Base-by-base conservation (phyloP, 352 stramenopile genomes). In the Pythium aristosporum region DNA sequence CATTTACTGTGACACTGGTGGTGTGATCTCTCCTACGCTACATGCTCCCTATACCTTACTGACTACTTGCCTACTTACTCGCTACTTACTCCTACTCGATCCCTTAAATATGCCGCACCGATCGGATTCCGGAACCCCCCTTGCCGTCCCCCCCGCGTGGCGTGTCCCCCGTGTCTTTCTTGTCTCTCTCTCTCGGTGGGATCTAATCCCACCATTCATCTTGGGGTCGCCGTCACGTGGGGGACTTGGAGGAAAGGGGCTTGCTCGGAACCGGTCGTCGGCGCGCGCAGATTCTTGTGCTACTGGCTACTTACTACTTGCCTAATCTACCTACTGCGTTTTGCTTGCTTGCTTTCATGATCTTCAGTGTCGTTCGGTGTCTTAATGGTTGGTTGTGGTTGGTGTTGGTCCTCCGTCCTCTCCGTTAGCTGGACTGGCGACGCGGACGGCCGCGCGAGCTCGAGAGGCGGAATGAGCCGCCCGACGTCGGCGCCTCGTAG, bases 401-500 rank as follows among this genome's bases (percentile, higher is more conserved):
- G 34, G 34, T 39, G 34, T 12, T 39, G 34, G 34, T 39, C 11
- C 2, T 39, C 11, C 11, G 34, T 39, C 34, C 34, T 39, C 34
- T 39, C 34, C 7, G 7, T 59, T 71, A 71, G 43, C 41, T 63
- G 20, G 58, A 72, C 44, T 56, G 39, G 36, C 65, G 44, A 23
- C 65, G 65, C 18, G 41, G 16, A 23, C 60, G 65, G 20, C 46
- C 18, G 43, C 54, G 53, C n/a, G 52, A 37, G 36, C 41, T 63
- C 10, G 58, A 61, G 18, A 63, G 37, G 20, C 67, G 71, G 56
- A 76, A 65, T 32, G 69, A 68, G 43, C 64, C 61, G 62, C 78
- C 73, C 36, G 55, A 81, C 44, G 75, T 62, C 20, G 82, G 82
- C 43, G 80, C 82, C 53, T 91, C 79, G 66, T 91, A 91, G 55